phyloP scores from a whole-genome alignment of 768 basidiomycete genomes.

The Boletales sp. region DNA sequence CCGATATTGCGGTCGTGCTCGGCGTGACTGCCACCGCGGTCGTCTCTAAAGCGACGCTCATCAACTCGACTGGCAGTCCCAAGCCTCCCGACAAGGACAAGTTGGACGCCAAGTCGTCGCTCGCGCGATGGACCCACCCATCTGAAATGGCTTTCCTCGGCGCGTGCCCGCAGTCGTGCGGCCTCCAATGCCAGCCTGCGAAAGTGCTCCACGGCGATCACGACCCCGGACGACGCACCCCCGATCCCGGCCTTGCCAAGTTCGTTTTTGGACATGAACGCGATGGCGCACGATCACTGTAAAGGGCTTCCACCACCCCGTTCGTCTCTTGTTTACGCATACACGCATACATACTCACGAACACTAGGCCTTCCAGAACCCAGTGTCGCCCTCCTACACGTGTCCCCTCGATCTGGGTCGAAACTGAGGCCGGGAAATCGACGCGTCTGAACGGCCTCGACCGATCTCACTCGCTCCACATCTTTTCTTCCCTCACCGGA shows the following conservation, averaged over 20 bases:
- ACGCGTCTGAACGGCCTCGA: slow-evolving; percentile 17
- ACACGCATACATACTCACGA: neutral
- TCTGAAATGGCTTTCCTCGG: slow-evolving; percentile 53
- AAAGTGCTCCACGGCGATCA: slow-evolving; percentile 27
- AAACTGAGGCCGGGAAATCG: slow-evolving; percentile 33
- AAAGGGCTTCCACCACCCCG: slow-evolving; percentile 15
- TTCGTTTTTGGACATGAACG: slow-evolving; percentile 36
- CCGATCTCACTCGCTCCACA: slow-evolving; percentile 18
- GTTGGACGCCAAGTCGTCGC: slow-evolving; percentile 16
- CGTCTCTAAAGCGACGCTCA: slow-evolving; percentile 33
- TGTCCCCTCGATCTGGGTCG: slow-evolving; percentile 51
- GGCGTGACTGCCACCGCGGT: slow-evolving; percentile 38
- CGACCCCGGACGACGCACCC: slow-evolving; percentile 29
- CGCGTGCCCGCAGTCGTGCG: slow-evolving; percentile 59
- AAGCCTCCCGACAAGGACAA: slow-evolving; percentile 4
- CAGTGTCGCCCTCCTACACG: slow-evolving; percentile 7
- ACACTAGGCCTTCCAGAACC: slow-evolving; percentile 15
- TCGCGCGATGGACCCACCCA: slow-evolving; percentile 31
- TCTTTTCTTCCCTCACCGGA: slow-evolving; percentile 14
- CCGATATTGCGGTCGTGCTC: slow-evolving; percentile 31
- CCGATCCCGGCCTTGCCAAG: slow-evolving; percentile 14
- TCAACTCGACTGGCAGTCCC: slow-evolving; percentile 8
- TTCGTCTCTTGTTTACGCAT: neutral
- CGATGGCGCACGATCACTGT: slow-evolving; percentile 24
- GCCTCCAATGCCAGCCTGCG: slow-evolving; percentile 63